Evolutionary conservation across 768 basidiomycete genomes (phyloP).

Genomic region (Suillus sp.): DNA sequence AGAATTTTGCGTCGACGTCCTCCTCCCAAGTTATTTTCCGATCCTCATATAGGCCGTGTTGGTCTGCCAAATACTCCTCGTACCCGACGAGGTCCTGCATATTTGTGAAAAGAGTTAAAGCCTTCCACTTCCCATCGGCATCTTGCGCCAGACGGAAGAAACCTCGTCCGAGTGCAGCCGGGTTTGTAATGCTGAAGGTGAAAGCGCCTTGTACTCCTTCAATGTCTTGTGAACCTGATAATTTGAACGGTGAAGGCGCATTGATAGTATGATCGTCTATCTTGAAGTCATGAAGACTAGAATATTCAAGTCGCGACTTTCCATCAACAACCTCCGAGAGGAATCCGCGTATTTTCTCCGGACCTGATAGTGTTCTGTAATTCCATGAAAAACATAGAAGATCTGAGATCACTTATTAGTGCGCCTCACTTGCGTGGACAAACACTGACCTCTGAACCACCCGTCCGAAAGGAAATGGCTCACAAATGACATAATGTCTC

Average conservation of each 20-base stretch:
- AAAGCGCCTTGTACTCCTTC: slow-evolving; percentile 1
- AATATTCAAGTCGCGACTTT: neutral
- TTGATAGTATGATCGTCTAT: slow-evolving; percentile 1
- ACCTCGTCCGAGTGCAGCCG: slow-evolving; percentile 29
- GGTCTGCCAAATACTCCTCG: slow-evolving; percentile 36
- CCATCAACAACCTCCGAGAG: neutral
- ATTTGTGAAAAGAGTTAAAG: slow-evolving; percentile 56
- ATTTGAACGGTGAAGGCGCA: slow-evolving; percentile 4
- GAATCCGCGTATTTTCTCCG: neutral
- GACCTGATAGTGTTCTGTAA: neutral
- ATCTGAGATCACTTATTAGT: neutral
- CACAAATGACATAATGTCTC: neutral
- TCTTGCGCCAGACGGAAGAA: slow-evolving; percentile 54
- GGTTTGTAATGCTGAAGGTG: slow-evolving; percentile 2
- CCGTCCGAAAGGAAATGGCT: slow-evolving; percentile 1
- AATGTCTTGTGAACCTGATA: neutral
- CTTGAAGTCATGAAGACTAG: slow-evolving; percentile 2
- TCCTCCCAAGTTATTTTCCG: slow-evolving; percentile 3
- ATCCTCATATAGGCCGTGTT: neutral
- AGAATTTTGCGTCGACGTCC: neutral
- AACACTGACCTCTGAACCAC: slow-evolving; percentile 6
- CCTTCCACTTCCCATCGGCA: slow-evolving; percentile 50
- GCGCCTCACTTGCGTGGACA: neutral
- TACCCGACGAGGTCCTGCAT: slow-evolving; percentile 54
- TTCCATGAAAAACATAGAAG: slow-evolving; percentile 4